Percentiles rank a stretch among this genome's conserved stretches.
Conservation (phyloP, 805 yeast species). For the Zygotorulaspora chibaensis region DNA sequence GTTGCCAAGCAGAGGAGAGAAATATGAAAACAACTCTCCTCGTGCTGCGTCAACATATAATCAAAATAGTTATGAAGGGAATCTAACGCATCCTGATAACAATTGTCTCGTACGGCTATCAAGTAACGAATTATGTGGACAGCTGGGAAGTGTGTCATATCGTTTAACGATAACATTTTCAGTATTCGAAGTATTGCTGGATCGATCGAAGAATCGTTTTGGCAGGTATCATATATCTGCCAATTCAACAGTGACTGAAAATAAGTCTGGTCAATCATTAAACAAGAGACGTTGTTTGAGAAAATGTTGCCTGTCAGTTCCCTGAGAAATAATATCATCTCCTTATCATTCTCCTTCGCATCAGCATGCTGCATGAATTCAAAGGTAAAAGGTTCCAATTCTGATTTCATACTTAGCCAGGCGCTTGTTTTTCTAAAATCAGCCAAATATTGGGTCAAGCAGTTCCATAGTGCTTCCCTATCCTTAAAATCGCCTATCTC, state of each 20-base stretch:
- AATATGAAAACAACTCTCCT: constrained; percentile 66
- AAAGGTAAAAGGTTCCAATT: constrained; percentile 1
- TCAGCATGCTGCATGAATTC: constrained; percentile 4
- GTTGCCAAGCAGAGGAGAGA: constrained; percentile 71
- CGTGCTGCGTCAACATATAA: constrained; percentile 64
- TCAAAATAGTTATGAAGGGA: constrained; percentile 62
- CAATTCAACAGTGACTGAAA: constrained; percentile 24
- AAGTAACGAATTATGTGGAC: constrained; percentile 25
- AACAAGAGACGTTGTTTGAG: neutral
- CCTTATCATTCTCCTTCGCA: constrained; percentile 5
- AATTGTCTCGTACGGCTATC: constrained; percentile 11
- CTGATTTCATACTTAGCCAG: constrained; percentile 4
- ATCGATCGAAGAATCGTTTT: constrained; percentile 2
- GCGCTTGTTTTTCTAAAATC: constrained; percentile 6
- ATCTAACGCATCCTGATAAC: constrained; percentile 41
- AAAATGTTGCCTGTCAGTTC: neutral
- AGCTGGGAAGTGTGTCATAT: constrained; percentile 26
- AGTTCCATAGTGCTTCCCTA: constrained; percentile 13
- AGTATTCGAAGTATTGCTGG: constrained; percentile 6
- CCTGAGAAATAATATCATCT: constrained; percentile 15
- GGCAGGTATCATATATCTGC: constrained; percentile 16
- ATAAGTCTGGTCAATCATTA: constrained; percentile 14
- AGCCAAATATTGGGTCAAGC: constrained; percentile 5
- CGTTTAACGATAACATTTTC: constrained; percentile 15
- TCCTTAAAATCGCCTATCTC: constrained; percentile 19